Conservation (phyloP, 768 basidiomycete species). For the Macrolepiota dolichaula region DNA sequence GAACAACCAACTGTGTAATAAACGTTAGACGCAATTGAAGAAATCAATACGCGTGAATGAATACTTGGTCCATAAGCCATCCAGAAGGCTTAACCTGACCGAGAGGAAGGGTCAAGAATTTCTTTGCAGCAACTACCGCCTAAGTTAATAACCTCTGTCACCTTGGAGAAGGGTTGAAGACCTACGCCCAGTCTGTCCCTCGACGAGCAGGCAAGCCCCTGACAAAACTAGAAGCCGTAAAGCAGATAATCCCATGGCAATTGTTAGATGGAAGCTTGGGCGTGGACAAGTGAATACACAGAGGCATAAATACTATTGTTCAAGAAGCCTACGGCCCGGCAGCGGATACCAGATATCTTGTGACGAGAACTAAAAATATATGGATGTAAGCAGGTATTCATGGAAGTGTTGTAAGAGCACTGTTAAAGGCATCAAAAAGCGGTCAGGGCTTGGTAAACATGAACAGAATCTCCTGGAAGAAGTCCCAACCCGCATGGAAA, state of each 20-base stretch:
- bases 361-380: neutral
- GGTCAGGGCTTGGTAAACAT: neutral
- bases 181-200: constrained; percentile 25
- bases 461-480: neutral
- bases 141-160: neutral
- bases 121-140: constrained; percentile 37
- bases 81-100: constrained; percentile 35
- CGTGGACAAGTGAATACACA: neutral
- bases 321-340: neutral
- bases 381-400: neutral
- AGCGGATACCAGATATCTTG: neutral
- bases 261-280: neutral
- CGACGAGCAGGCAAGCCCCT: neutral
- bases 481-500: constrained; percentile 6
- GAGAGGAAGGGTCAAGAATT: constrained; percentile 36
- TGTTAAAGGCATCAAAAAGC: neutral
- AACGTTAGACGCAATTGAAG: neutral
- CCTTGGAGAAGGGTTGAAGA: neutral
- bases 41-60: neutral
- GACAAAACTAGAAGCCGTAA: constrained; percentile 3
- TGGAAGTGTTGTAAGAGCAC: neutral
- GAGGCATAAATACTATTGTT: neutral
- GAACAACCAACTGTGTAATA: constrained; percentile 31
- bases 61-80: constrained; percentile 41
- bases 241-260: constrained; percentile 1